Conservation (phyloP, 108 stramenopile species). For the Aurantiochytrium sp. region DNA sequence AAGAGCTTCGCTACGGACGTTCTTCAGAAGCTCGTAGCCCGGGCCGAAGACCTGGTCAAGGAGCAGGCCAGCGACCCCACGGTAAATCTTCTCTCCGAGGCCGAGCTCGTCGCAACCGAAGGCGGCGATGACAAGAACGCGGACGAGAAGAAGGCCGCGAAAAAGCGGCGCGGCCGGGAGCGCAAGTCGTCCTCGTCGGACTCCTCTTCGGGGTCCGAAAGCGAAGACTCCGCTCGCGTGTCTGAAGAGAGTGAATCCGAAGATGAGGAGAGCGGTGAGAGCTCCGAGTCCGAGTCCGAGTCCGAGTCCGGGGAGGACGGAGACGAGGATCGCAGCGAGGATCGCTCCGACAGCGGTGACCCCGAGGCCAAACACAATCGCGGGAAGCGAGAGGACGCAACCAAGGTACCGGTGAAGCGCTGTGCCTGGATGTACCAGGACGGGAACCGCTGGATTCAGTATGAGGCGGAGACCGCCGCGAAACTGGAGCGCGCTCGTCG, state of each 20-base stretch:
- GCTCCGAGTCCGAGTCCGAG: not conserved
- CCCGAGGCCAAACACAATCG: no score
- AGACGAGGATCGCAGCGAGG: not conserved
- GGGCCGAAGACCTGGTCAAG: slow-evolving; percentile 17
- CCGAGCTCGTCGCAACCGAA: not conserved
- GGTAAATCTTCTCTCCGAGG: not conserved
- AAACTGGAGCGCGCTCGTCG: slow-evolving; percentile 7
- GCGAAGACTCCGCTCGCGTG: not conserved
- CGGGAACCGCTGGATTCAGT: not conserved
- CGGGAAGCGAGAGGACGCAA: not conserved
- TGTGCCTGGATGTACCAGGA: slow-evolving; percentile 22
- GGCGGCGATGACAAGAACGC: no score
- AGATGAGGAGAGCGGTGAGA: not conserved
- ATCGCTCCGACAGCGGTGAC: not conserved
- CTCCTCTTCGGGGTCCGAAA: not conserved
- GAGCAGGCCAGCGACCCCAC: not conserved
- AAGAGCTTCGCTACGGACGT: not conserved
- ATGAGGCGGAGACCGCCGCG: not conserved
- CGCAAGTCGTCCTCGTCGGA: no score
- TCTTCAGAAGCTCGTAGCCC: not conserved
- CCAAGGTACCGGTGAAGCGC: not conserved
- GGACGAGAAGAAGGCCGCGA: no score
- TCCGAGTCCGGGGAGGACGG: not conserved
- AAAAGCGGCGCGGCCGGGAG: no score
- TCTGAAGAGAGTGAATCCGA: not conserved